Base-by-base conservation (phyloP, 371 early-diverging fungal species). In the Mortierella sp. region DNA sequence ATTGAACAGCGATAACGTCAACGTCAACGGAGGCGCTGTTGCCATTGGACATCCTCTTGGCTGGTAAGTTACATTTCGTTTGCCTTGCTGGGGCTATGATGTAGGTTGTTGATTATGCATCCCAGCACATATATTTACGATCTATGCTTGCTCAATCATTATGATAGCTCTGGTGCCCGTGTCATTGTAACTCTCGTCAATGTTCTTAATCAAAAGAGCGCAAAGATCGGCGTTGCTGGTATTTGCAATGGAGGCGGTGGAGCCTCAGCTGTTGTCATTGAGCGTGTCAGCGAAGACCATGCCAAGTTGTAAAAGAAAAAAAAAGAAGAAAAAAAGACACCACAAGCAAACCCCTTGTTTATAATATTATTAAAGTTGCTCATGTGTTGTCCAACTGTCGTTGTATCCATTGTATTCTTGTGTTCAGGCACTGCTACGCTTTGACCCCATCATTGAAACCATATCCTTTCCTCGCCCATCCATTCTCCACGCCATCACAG, bases 1-100 rank as follows among this genome's bases (percentile, higher is more conserved):
- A 43, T 85, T 99, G 48, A 82, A 83, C 59, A 74, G 83, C 9
- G 92, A 91, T 22, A 95, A 95, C 69, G 92, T 98, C 75, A 99
- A 99, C 74, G 88, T 95, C 40, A 91, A 91, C 85, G 99, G 99
- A 72, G 99, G 99, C 60, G 98, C 99, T 58, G 98, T 99, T 41
- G 96, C 97, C 1, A 88, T 98, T 73, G 99, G 99, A 10, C 99
- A 99, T 87, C 99, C 99, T 61, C 90, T 99, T 48, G 99, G 99
- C 19, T 96, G 96, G 76, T 76, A 76, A 13, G 71, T 48, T 21
- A 6, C 24, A 38, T 40, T 52, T 62, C 11, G 28, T 28, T 52
- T 50, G 10, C 22, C 55, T 33, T 36, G 24, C 55, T 1, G 8
- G 33, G 9, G 11, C 3, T 3, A 22, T 38, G 8, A 13, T 21